Conservation (phyloP, 345 rosid species). For the Gossypium turneri region DNA sequence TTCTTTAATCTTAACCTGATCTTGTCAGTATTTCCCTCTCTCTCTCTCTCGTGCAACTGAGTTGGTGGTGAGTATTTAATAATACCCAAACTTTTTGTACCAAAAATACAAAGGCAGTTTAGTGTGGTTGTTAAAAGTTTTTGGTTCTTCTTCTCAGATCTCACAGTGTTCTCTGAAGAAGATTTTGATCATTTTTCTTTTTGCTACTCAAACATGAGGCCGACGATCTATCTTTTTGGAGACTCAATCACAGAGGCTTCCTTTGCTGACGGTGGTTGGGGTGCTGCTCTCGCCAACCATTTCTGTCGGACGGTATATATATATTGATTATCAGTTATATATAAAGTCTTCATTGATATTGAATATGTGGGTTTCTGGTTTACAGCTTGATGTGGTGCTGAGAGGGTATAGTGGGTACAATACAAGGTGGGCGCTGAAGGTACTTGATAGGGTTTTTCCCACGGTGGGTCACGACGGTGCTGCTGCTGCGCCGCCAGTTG, state of each 20-base stretch:
- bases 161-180: not conserved
- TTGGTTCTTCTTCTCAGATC: not conserved
- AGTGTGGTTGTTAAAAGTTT: not conserved
- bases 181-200: not conserved
- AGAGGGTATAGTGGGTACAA: conserved; percentile 23
- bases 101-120: not conserved
- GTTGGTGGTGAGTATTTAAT: conserved; percentile 10
- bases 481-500: conserved; percentile 33
- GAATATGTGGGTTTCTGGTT: not conserved
- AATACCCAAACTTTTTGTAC: not conserved
- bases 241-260: conserved; percentile 91
- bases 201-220: conserved; percentile 42
- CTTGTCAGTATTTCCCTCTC: not conserved
- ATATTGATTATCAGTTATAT: not conserved
- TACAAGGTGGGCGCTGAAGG: conserved; percentile 80
- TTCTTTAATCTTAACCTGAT: not conserved
- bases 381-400: conserved; percentile 39
- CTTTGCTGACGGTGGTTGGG: conserved; percentile 72
- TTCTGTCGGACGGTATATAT: conserved; percentile 62
- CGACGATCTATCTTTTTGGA: conserved; percentile 71
- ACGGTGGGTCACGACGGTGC: conserved; percentile 19
- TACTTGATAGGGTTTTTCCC: conserved; percentile 48
- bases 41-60: not conserved
- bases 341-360: not conserved
- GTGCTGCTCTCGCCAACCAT: conserved; percentile 72